These are phyloP conservation scores for Solanum rostratum DNA, from an alignment of 257 asterid genomes.

Conservation along the genomic window DNA sequence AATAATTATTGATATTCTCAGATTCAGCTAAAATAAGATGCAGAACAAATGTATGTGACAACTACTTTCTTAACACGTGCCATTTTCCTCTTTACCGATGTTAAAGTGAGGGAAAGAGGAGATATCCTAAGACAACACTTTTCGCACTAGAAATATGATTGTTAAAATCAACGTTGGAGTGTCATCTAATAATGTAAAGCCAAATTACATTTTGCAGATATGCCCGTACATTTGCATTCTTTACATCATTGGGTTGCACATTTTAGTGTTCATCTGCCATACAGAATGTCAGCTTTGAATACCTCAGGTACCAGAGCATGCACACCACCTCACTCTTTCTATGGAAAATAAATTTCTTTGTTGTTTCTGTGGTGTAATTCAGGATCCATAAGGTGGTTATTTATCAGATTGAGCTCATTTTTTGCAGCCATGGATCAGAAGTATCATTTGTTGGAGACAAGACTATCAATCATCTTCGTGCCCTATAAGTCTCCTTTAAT, in stretches of 20 bases:
- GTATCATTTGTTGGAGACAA: slow-evolving; percentile 43
- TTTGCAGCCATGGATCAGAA: slow-evolving; percentile 73
- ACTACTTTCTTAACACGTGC: neutral
- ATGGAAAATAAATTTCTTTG: neutral
- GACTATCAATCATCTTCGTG: slow-evolving; percentile 50
- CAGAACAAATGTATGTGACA: neutral
- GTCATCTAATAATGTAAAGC: neutral
- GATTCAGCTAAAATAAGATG: neutral
- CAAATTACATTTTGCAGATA: slow-evolving; percentile 33
- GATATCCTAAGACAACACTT: neutral
- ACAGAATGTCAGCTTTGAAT: slow-evolving; percentile 89
- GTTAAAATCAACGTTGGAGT: neutral
- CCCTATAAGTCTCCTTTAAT: slow-evolving; percentile 16
- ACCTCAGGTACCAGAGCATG: slow-evolving; percentile 44
- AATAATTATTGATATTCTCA: neutral
- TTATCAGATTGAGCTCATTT: neutral
- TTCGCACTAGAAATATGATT: neutral
- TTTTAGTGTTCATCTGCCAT: slow-evolving; percentile 84
- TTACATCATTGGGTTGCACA: slow-evolving; percentile 86
- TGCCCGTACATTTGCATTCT: slow-evolving; percentile 83
- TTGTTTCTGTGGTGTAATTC: neutral
- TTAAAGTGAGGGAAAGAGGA: neutral
- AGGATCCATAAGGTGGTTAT: neutral
- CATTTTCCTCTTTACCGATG: neutral
- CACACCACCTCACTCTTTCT: neutral